Evolutionary conservation across 2,329 filamentous ascomycete species (phyloP).

Genomic region (Colletotrichum orchidophilum): DNA sequence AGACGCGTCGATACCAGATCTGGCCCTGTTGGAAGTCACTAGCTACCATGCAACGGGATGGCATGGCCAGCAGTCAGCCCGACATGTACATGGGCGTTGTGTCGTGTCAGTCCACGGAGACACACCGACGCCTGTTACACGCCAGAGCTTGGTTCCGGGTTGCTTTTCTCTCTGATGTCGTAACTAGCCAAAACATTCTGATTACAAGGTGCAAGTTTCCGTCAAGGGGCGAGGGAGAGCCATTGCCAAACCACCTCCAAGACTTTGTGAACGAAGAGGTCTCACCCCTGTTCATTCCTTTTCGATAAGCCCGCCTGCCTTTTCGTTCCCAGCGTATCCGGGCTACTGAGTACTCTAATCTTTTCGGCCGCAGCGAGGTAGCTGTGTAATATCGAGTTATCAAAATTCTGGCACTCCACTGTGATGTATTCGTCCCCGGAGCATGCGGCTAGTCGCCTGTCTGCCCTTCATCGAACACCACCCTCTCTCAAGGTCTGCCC

Average conservation of each 20-base stretch:
- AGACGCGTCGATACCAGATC: not conserved
- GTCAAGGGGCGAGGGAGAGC: not conserved
- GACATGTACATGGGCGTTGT: conserved; percentile 13
- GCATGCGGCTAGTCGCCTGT: not conserved
- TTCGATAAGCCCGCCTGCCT: not conserved
- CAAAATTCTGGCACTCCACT: not conserved
- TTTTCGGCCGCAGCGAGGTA: no score
- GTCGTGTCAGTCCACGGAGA: not conserved
- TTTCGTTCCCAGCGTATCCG: not conserved
- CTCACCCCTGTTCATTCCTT: conserved; percentile 4
- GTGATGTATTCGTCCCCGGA: not conserved
- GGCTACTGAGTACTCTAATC: no score
- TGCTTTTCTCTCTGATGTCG: not conserved
- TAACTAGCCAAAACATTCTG: not conserved
- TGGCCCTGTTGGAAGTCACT: not conserved
- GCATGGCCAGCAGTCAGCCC: conserved; percentile 10
- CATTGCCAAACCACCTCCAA: not conserved
- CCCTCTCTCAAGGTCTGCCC: not conserved
- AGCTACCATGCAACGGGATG: not conserved
- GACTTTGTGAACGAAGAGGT: not conserved
- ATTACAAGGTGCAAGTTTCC: not conserved
- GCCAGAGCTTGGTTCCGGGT: not conserved
- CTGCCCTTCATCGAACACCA: not conserved
- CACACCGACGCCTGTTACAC: not conserved
- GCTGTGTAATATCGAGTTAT: no score